These are phyloP conservation scores for Geotrichum carabidarum DNA, from an alignment of 1,139 yeast genomes.

Conservation along the genomic window DNA sequence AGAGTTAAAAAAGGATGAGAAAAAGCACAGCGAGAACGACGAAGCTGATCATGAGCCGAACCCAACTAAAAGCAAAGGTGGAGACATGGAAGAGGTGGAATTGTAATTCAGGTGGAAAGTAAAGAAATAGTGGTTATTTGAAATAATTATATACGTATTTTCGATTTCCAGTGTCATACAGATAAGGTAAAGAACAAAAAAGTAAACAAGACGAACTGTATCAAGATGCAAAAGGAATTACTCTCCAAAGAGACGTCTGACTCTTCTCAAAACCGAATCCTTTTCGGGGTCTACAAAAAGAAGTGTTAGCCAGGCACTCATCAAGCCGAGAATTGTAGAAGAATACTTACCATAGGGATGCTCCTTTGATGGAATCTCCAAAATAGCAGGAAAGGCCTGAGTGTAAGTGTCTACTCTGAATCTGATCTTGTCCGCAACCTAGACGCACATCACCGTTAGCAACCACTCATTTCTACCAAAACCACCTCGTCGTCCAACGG, in stretches of 20 bases:
- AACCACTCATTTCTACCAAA: not conserved
- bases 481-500: no score
- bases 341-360: slow-evolving; percentile 67
- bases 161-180: not conserved
- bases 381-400: slow-evolving; percentile 90
- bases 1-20: not conserved
- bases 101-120: not conserved
- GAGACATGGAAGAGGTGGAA: slow-evolving; percentile 5
- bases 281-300: slow-evolving; percentile 70
- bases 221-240: slow-evolving; percentile 29
- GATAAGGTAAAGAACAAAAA: not conserved
- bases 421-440: slow-evolving; percentile 82
- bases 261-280: slow-evolving; percentile 91
- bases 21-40: not conserved
- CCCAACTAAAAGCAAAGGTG: not conserved
- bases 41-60: not conserved
- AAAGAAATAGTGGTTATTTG: slow-evolving; percentile 1
- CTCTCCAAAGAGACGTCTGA: slow-evolving; percentile 91
- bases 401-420: slow-evolving; percentile 75
- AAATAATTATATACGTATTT: not conserved
- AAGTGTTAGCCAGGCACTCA: not conserved
- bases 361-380: slow-evolving; percentile 96
- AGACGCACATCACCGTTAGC: slow-evolving; percentile 5
- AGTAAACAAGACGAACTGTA: not conserved
- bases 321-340: not conserved